phyloP scores from a whole-genome alignment of 768 basidiomycete species.

The Suillus discolor region DNA sequence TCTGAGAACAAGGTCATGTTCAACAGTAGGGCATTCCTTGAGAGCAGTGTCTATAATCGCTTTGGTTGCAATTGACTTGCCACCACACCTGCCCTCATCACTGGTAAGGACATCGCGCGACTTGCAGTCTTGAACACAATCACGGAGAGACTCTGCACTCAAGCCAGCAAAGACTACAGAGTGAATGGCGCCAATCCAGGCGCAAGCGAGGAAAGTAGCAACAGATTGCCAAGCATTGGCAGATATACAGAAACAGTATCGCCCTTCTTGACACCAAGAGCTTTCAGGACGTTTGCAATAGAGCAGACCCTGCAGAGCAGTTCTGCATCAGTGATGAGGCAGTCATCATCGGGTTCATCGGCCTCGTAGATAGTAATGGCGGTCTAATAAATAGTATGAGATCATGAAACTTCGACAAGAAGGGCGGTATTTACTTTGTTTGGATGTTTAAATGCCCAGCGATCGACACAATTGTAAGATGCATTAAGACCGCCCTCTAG shows the following conservation, averaged over 20 bases:
- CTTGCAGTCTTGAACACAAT: constrained; percentile 88
- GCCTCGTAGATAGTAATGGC: constrained; percentile 99
- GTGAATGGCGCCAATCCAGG: constrained; percentile 94
- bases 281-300: constrained; percentile 90
- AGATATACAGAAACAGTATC: constrained; percentile 93
- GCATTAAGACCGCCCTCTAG: constrained; percentile 92
- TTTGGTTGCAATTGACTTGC: constrained; percentile 94
- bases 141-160: constrained; percentile 90
- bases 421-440: constrained; percentile 54
- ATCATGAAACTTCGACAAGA: neutral
- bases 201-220: constrained; percentile 96
- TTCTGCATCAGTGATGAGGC: constrained; percentile 77
- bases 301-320: constrained; percentile 88
- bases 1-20: constrained; percentile 88
- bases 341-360: constrained; percentile 85
- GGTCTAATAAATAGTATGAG: constrained; percentile 45
- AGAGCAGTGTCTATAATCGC: constrained; percentile 92
- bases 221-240: constrained; percentile 95
- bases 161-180: constrained; percentile 98
- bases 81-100: constrained; percentile 93
- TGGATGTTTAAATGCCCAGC: constrained; percentile 91
- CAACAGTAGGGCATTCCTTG: constrained; percentile 79
- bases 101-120: constrained; percentile 90
- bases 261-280: constrained; percentile 90
- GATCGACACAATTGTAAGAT: constrained; percentile 96